A percentile compares a stretch with the other conserved stretches of the same genome.
These are phyloP conservation scores for Herpotrichia juniperi DNA, from an alignment of 2,329 filamentous ascomycete species.

Conservation along the genomic window DNA sequence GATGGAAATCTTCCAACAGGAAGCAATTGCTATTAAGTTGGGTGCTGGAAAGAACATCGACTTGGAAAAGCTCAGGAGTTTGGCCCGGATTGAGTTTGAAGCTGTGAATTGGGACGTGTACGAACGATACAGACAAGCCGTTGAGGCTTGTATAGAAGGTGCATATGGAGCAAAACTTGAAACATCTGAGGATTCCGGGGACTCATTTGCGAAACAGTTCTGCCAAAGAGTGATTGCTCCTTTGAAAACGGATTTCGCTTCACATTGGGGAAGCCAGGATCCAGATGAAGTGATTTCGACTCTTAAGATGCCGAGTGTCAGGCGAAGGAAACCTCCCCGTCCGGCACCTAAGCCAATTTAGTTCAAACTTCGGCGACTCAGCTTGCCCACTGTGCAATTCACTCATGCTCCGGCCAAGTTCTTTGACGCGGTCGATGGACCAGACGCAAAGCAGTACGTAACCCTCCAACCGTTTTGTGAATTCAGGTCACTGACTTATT, in stretches of 20 bases:
- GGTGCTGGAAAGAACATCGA: background rate
- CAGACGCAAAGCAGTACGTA: background rate
- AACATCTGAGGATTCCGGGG: background rate
- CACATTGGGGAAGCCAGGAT: background rate
- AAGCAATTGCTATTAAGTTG: background rate
- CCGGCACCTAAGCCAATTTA: background rate
- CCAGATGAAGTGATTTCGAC: background rate
- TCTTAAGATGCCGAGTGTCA: background rate
- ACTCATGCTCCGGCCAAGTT: background rate
- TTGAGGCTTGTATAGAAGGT: background rate
- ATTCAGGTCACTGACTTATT: background rate
- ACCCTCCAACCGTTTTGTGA: background rate
- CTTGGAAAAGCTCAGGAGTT: background rate
- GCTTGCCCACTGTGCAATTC: too few species aligned
- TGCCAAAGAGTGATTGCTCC: background rate
- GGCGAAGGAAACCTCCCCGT: background rate
- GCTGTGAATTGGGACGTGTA: background rate
- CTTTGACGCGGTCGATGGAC: background rate
- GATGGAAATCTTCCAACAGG: background rate
- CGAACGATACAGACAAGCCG: background rate
- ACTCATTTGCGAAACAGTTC: background rate
- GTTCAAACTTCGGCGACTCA: too few species aligned
- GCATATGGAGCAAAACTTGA: background rate
- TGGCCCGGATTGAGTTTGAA: background rate
- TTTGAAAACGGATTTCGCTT: background rate